Conservation (phyloP, 2,329 filamentous ascomycete species). For the Parastagonospora nodorum region DNA sequence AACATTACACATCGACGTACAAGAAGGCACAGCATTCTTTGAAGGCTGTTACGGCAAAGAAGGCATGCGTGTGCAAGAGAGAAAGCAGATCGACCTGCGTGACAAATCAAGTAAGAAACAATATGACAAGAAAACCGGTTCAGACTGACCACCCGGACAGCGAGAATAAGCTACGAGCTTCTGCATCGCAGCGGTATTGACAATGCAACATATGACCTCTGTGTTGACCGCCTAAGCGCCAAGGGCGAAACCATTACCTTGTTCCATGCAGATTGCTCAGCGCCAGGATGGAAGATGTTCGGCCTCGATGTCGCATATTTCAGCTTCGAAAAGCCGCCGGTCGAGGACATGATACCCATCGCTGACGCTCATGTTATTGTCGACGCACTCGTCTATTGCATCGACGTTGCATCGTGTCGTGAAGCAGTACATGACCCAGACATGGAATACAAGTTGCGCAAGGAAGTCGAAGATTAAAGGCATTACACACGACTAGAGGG, state of each 20-base stretch:
- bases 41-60: slow-evolving; percentile 1
- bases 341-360: not conserved
- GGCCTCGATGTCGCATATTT: not conserved
- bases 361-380: slow-evolving; percentile 1
- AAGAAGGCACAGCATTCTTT: not conserved
- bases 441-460: not conserved
- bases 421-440: slow-evolving; percentile 5
- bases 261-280: not conserved
- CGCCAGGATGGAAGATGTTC: not conserved
- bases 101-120: not conserved
- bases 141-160: not conserved
- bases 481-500: no score
- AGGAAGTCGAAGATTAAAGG: not conserved
- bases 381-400: slow-evolving; percentile 10
- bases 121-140: no score
- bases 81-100: slow-evolving; percentile 2
- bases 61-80: not conserved
- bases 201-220: not conserved
- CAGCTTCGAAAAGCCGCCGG: no score
- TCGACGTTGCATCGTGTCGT: slow-evolving; percentile 6
- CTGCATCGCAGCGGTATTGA: not conserved
- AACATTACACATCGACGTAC: slow-evolving; percentile 3
- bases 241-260: not conserved
- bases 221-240: not conserved
- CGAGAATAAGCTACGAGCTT: no score